Evolutionary conservation across 2,329 filamentous ascomycete species (phyloP), one percentile per base, ranked within the genome.

Genomic region (Stagonosporopsis cucurbitacearum): DNA sequence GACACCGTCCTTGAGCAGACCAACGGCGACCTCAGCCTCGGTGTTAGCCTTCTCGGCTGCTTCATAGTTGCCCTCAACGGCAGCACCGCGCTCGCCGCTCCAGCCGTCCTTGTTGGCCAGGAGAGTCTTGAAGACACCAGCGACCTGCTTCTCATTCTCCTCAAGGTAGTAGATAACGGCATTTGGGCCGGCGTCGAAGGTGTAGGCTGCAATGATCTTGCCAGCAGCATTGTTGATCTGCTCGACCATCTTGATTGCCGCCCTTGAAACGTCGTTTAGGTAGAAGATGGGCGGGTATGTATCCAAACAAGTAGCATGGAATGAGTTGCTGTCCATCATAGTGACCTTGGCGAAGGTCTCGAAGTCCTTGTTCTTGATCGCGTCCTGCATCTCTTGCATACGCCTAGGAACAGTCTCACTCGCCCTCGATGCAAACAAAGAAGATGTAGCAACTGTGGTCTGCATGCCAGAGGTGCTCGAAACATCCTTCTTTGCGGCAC

Each of bases 241-340:
- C 80, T 99, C 92, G 26, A 97, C 93, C 15, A 92, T 87, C 48
- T 91, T 85, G 57, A 99, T 91, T 6, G 94, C 92, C 1, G 94
- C 92, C 33, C 90, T 83, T 19, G 89, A 94, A 15, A 94, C 88
- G 74, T 99, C 95, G 78, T 97, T 99, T 83, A 99, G 88, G 82
- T 99, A 99, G 79, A 96, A 97, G 73, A 99, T 99, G 17, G 96
- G 95, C 40, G 96, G 95, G 79, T 92, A 92, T 1, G 95, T 98
- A 75, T 99, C 95, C 67, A 96, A 82, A 75, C 95, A 98, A 54
- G 89, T 92, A 33, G 95, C 91, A 77, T 99, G 95, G 86, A 99
- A 99, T 57, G 88, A 91, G 80, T 99, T 99, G 73, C 90, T 96
- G 75, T 99, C 95, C 75, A 88, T 89, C 93, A 97, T 99, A 15